Percentiles rank a stretch among this genome's conserved stretches.
These are phyloP conservation scores for Astrothelium subdiscretum DNA, from an alignment of 495 filamentous ascomycete genomes.

Conservation along the genomic window DNA sequence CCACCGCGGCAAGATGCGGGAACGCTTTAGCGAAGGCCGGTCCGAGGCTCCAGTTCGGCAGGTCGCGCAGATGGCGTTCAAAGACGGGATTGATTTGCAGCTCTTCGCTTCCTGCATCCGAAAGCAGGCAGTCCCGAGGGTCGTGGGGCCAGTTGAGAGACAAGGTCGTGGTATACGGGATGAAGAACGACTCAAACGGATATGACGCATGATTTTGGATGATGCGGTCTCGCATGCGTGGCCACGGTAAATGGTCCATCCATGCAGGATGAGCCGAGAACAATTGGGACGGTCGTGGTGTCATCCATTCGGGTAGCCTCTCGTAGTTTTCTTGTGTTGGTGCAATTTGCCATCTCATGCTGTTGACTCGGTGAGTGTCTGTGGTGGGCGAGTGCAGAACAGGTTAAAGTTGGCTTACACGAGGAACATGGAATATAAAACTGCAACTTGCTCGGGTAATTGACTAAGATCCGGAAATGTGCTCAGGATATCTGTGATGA, in stretches of 20 bases:
- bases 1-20: constrained; percentile 46
- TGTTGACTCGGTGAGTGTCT: background rate
- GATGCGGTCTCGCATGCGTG: constrained; percentile 55
- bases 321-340: constrained; percentile 65
- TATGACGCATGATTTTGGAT: constrained; percentile 36
- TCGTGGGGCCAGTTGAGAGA: constrained; percentile 72
- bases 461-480: constrained; percentile 58
- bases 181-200: constrained; percentile 66
- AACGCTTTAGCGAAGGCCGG: constrained; percentile 51
- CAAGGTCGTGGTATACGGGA: constrained; percentile 63
- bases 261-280: constrained; percentile 56
- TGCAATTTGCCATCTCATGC: constrained; percentile 72
- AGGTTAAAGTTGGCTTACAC: background rate
- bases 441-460: constrained; percentile 64
- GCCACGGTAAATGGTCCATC: constrained; percentile 70
- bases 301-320: constrained; percentile 55
- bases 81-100: constrained; percentile 69
- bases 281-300: constrained; percentile 50
- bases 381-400: background rate
- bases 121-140: constrained; percentile 34
- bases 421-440: constrained; percentile 74
- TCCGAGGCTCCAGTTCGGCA: constrained; percentile 71
- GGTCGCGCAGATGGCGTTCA: constrained; percentile 54
- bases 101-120: constrained; percentile 22
- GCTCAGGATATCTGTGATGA: constrained; percentile 69